A percentile compares a stretch with the other conserved stretches of the same genome.
These are phyloP conservation scores for Ilex paraguariensis DNA, from an alignment of 305 asterid genomes.

Conservation along the genomic window DNA sequence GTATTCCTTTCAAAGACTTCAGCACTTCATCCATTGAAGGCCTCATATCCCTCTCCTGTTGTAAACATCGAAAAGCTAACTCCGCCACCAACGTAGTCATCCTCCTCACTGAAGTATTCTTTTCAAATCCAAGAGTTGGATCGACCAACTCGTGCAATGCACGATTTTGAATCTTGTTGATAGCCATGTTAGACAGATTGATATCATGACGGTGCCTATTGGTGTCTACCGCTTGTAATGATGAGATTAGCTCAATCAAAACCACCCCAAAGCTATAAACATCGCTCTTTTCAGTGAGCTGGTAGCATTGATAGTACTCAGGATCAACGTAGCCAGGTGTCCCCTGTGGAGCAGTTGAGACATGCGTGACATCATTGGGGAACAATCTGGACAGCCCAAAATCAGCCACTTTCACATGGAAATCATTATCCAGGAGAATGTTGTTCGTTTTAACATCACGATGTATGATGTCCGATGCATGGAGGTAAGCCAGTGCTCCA, in stretches of 20 bases:
- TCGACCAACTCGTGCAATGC: constrained; percentile 62
- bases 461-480: constrained; percentile 58
- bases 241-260: constrained; percentile 64
- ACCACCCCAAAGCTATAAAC: constrained; percentile 84
- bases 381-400: constrained; percentile 78
- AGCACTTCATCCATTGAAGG: constrained; percentile 79
- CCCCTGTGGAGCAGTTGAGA: constrained; percentile 97
- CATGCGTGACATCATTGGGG: constrained; percentile 71
- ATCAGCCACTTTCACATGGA: constrained; percentile 90
- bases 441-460: constrained; percentile 86
- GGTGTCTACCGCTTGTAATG: constrained; percentile 66
- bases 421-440: constrained; percentile 76
- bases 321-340: constrained; percentile 96
- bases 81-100: constrained; percentile 62
- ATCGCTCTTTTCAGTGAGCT: constrained; percentile 81
- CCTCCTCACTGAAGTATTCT: constrained; percentile 38
- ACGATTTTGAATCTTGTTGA: constrained; percentile 61
- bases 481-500: constrained; percentile 68
- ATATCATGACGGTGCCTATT: constrained; percentile 55
- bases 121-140: constrained; percentile 46
- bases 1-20: constrained; percentile 45
- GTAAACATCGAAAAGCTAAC: constrained; percentile 77
- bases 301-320: constrained; percentile 82
- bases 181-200: constrained; percentile 65
- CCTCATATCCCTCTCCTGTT: constrained; percentile 74